These are phyloP conservation scores for Osmanthus fragrans DNA, from an alignment of 257 asterid genomes.

Conservation along the genomic window DNA sequence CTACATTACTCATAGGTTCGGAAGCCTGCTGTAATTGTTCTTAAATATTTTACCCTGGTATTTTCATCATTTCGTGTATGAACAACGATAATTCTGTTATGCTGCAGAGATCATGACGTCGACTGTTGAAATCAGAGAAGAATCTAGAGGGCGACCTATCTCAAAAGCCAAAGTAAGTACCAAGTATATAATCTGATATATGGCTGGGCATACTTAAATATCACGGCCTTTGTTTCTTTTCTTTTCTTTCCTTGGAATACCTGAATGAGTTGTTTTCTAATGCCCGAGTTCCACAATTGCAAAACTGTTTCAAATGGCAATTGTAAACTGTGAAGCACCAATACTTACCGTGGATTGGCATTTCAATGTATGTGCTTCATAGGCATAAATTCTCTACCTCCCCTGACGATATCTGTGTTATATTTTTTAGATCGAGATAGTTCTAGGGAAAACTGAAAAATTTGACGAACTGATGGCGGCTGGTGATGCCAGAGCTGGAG, in stretches of 20 bases:
- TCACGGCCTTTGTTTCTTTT: background rate
- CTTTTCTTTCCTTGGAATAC: background rate
- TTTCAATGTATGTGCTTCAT: background rate
- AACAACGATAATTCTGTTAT: background rate
- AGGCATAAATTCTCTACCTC: background rate
- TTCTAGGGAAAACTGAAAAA: slow-evolving; percentile 39
- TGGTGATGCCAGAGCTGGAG: slow-evolving; percentile 35
- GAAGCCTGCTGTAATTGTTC: background rate
- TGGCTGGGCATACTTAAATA: background rate
- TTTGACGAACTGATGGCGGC: slow-evolving; percentile 43
- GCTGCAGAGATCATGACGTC: slow-evolving; percentile 73
- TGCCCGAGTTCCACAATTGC: background rate
- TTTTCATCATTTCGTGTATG: background rate
- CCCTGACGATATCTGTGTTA: background rate
- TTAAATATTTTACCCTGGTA: background rate
- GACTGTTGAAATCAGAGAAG: slow-evolving; percentile 78
- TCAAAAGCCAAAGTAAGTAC: slow-evolving; percentile 74
- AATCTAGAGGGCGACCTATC: slow-evolving; percentile 65
- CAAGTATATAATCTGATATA: background rate
- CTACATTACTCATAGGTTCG: background rate
- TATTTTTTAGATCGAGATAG: slow-evolving; percentile 36
- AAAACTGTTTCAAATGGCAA: background rate
- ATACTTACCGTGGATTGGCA: background rate
- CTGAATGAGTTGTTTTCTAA: background rate
- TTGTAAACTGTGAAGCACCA: too few species aligned